phyloP scores from a whole-genome alignment of 208 protist genomes.

The Kentomonas sorsogonicus region DNA sequence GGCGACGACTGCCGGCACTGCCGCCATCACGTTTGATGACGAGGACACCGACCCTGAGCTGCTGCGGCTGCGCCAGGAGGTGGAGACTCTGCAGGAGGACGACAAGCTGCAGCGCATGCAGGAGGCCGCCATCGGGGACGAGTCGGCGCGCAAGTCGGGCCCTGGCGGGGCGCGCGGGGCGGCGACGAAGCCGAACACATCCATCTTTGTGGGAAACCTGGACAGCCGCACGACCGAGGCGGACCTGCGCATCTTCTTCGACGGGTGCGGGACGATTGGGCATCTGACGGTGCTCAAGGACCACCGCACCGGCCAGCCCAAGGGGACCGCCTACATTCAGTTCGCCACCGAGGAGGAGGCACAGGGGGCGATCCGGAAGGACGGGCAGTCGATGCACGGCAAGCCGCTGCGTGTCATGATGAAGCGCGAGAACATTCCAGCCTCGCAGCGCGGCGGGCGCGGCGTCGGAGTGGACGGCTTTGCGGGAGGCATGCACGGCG shows the following conservation, averaged over 20 bases:
- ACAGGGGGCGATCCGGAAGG: conserved; percentile 74
- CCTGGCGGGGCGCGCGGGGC: background rate
- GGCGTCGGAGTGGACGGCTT: conserved; percentile 17
- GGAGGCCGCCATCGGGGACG: conserved; percentile 73
- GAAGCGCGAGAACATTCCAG: conserved; percentile 85
- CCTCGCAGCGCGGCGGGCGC: conserved; percentile 62
- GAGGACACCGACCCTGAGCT: conserved; percentile 64
- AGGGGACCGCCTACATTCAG: conserved; percentile 91
- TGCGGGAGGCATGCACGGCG: conserved; percentile 26
- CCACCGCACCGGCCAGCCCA: conserved; percentile 83
- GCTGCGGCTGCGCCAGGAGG: conserved; percentile 71
- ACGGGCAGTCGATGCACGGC: conserved; percentile 80
- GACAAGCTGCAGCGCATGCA: conserved; percentile 75
- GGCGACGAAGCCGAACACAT: conserved; percentile 54
- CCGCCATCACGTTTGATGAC: conserved; percentile 42
- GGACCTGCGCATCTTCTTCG: conserved; percentile 91
- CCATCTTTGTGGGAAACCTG: conserved; percentile 90
- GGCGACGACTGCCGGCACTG: background rate
- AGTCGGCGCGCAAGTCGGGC: conserved; percentile 69
- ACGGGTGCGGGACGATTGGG: conserved; percentile 78
- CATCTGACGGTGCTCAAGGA: conserved; percentile 91
- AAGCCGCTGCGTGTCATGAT: conserved; percentile 74
- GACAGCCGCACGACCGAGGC: conserved; percentile 83
- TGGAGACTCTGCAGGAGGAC: conserved; percentile 83
- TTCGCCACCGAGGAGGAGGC: conserved; percentile 86